A percentile compares a stretch with the other conserved stretches of the same genome.
These are phyloP conservation scores for Trichoderma atroviride DNA, from an alignment of 2,329 filamentous ascomycete species.

Conservation along the genomic window DNA sequence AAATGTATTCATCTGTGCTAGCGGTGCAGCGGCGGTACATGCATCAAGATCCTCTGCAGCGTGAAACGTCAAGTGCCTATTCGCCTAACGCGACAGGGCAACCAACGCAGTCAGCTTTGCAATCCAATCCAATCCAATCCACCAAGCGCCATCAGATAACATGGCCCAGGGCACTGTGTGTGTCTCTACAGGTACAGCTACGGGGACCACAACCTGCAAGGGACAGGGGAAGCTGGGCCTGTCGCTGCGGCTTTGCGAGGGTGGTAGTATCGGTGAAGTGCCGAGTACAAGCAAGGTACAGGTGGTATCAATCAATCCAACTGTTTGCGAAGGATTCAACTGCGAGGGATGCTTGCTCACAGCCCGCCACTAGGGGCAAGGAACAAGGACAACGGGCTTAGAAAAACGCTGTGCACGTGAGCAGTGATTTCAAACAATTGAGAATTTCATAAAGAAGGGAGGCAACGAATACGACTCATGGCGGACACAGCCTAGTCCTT, in stretches of 20 bases:
- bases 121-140: background rate
- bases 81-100: background rate
- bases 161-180: too few relatives aligned
- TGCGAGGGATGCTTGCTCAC: background rate
- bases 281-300: background rate
- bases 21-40: too few relatives aligned
- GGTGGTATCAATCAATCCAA: background rate
- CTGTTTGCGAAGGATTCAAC: background rate
- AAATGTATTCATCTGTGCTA: too few relatives aligned
- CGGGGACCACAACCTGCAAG: background rate
- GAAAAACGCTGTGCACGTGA: conserved; percentile 8
- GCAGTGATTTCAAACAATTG: background rate
- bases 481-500: background rate
- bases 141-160: background rate
- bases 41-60: too few relatives aligned
- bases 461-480: background rate
- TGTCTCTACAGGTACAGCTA: background rate
- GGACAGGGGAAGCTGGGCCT: background rate
- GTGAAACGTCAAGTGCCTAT: too few relatives aligned
- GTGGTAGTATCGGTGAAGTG: background rate
- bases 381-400: background rate
- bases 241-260: background rate
- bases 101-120: background rate
- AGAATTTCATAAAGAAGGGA: background rate
- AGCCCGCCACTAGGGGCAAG: background rate